Evolutionary conservation across 371 early-diverging fungal species (phyloP), one percentile per base, ranked within the genome.

Genomic region (Rhizopus sp.): DNA sequence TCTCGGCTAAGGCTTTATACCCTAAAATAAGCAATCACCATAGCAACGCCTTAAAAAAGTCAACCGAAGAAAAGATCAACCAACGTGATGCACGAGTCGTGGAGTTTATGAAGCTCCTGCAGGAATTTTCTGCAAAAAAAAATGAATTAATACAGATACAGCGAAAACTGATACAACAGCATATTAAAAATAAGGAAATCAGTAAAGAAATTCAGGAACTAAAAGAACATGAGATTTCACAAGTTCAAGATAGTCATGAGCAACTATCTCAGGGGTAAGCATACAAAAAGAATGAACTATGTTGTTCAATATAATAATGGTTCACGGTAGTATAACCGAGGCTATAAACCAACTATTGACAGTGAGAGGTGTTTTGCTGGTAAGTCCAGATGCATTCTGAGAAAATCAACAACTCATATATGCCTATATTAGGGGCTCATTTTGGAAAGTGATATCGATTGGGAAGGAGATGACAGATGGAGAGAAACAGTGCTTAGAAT

Each of bases 381-480:
- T 62, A 46, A 46, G 29, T 46, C 4, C 9, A n/a, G 44, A 23
- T 9, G 29, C 3, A 15, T n/a, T n/a, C 10, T n/a, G 15, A 42
- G 15, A 42, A 42, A 42, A 42, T n/a, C 10, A 13, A 42, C 23
- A 37, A 37, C 38, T 37, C 7, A 37, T 37, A 7, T 23, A 23
- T 23, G 10, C 38, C 32, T 39, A 15, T 39, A 4, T n/a, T 51
- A 77, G 77, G 67, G 67, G 23, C 16, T 77, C 1, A 72, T 77
- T 41, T 45, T 72, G 15, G 77, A 77, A 52, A 77, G 73, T 51
- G 64, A 57, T 15, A 62, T 77, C 40, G 60, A 69, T 45, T 77
- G 69, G 69, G 57, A 48, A 10, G 51, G 57, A 34, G 63, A 69
- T 37, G 65, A 64, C 16, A 52, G 59, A 12, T 69, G 64, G 64